phyloP scores from a whole-genome alignment of 441 rosid species.

The Breynia disticha region DNA sequence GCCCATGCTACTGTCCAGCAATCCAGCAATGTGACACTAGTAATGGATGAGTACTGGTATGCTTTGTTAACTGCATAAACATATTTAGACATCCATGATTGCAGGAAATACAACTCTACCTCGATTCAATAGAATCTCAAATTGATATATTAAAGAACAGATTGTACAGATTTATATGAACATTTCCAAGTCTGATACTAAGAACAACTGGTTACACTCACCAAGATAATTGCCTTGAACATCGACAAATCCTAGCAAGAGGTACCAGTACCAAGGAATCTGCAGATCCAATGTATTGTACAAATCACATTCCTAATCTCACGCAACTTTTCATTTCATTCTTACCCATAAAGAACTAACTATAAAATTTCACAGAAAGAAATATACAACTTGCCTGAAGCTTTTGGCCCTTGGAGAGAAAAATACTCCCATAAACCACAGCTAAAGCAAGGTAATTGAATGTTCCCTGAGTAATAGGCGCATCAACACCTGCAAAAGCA shows the following conservation, averaged over 20 bases:
- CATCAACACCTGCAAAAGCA: constrained; percentile 35
- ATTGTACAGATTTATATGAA: no score
- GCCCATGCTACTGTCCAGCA: constrained; percentile 52
- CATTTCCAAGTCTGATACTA: neutral
- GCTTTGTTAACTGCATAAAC: constrained; percentile 45
- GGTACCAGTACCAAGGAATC: constrained; percentile 70
- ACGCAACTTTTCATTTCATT: no score
- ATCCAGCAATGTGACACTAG: constrained; percentile 56
- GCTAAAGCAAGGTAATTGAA: constrained; percentile 36
- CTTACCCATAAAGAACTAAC: neutral
- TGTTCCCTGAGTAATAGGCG: constrained; percentile 39
- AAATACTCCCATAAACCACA: constrained; percentile 36
- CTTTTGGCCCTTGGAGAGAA: constrained; percentile 31
- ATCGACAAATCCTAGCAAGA: constrained; percentile 44
- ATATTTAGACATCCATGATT: neutral
- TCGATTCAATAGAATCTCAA: no score
- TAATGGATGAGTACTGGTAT: constrained; percentile 54
- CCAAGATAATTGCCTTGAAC: constrained; percentile 54
- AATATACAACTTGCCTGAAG: constrained; percentile 19
- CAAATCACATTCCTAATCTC: neutral
- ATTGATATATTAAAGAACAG: no score
- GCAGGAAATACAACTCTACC: no score
- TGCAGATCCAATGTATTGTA: constrained; percentile 15
- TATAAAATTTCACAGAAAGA: neutral
- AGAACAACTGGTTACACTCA: constrained; percentile 15